Percentiles rank a stretch among this genome's conserved stretches.
phyloP scores from a whole-genome alignment of 345 rosid genomes.

The Hibiscus tridactylites region DNA sequence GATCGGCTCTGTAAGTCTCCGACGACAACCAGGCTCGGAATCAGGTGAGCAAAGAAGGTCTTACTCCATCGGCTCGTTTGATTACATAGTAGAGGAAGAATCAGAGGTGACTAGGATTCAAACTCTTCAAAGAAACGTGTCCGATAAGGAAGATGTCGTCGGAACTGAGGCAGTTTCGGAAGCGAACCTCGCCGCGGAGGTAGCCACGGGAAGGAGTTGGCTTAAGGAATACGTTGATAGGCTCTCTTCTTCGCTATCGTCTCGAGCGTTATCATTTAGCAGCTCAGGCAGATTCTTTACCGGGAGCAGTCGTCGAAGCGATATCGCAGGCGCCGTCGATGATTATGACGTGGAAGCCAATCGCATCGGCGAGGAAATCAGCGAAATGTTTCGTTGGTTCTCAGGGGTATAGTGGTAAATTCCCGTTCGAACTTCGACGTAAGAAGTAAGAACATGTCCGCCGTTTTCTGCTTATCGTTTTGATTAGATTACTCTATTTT shows the following conservation, averaged over 20 bases:
- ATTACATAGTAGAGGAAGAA: constrained; percentile 71
- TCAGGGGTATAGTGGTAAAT: not conserved
- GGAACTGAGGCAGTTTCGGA: constrained; percentile 25
- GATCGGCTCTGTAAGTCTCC: constrained; percentile 82
- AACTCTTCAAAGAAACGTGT: constrained; percentile 34
- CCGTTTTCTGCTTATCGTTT: not conserved
- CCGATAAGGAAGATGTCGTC: constrained; percentile 46
- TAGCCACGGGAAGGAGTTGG: constrained; percentile 63
- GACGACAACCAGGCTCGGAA: constrained; percentile 23
- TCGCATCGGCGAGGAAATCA: constrained; percentile 74
- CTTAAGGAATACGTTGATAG: constrained; percentile 78
- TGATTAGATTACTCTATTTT: not conserved
- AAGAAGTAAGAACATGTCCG: not conserved
- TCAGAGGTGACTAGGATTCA: constrained; percentile 45
- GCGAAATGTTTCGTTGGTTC: constrained; percentile 24
- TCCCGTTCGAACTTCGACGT: not conserved
- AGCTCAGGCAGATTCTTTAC: constrained; percentile 71
- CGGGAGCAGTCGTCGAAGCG: constrained; percentile 86
- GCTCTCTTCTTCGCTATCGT: constrained; percentile 57
- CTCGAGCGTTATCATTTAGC: constrained; percentile 59
- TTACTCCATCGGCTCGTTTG: constrained; percentile 80
- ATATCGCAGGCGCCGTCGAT: constrained; percentile 21
- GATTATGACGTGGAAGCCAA: constrained; percentile 65
- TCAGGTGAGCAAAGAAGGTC: constrained; percentile 30
- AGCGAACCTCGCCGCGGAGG: constrained; percentile 45